Base-by-base conservation (phyloP, 257 asterid species). In the Solanum lycopersicoides region DNA sequence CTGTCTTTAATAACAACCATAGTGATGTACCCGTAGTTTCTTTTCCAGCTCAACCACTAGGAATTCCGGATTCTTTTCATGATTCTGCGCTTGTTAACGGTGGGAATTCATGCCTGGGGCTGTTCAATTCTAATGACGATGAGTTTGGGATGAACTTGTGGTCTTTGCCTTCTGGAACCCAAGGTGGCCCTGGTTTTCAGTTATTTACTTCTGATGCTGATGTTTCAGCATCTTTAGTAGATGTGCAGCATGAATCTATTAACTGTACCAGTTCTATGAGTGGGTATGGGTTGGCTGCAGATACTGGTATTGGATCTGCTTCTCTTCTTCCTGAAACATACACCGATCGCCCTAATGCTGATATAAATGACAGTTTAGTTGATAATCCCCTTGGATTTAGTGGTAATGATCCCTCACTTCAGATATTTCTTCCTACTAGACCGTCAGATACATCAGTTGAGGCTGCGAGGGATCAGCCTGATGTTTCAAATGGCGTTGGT, bases 361-460 rank as follows among this genome's bases (percentile, higher is more conserved):
- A 92, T 87, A 83, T 89, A 59, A 92, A 90, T 86, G 96, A 88
- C 83, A 92, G 95, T 77, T 91, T 95, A 84, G 94, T 95, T 42
- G 98, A 94, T 89, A 96, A 96, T 90, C 94, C 94, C 86, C 87
- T 94, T 89, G 94, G 93, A 16, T 92, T 91, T 88, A 89, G 91
- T 89, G 95, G 96, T 85, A 93, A 90, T 74, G 99, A 97, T 89
- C 98, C 95, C 20, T 91, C 99, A 0, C 98, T 96, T 87, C 98
- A 97, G 87, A 92, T 96, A 93, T 97, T 96, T 93, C 97, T 97
- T 83, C 97, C 99, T 60, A 90, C 99, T 21, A 93, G 93, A 92
- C 96, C 98, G 25, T 92, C 97, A 65, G 94, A 91, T 89, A 88
- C 92, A 87, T 89, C 97, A 20, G 86, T 82, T 20, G 94, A 92